Conservation (phyloP, 2,329 filamentous ascomycete genomes). For the Aureobasidium lini region DNA sequence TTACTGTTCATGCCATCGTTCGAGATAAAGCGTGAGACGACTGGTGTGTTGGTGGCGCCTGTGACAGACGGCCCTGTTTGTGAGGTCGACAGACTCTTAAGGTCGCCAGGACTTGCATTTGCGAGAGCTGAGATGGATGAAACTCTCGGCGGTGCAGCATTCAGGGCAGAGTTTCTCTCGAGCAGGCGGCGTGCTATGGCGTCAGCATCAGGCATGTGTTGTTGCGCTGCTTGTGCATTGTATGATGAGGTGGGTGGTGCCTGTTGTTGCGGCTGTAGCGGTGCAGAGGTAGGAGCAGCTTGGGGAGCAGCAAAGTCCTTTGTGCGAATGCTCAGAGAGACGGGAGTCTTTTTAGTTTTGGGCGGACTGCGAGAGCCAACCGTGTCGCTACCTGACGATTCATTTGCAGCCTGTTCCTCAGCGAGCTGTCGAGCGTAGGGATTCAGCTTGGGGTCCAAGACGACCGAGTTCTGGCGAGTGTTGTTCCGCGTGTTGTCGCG, state of each 20-base stretch:
- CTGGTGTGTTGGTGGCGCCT: slow-evolving; percentile 23
- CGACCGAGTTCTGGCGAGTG: slow-evolving; percentile 19
- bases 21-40: slow-evolving; percentile 39
- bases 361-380: background rate
- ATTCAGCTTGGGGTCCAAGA: slow-evolving; percentile 15
- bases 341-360: background rate
- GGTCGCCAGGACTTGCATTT: slow-evolving; percentile 30
- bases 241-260: slow-evolving; percentile 6
- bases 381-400: slow-evolving; percentile 3
- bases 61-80: slow-evolving; percentile 23
- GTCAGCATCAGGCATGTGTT: slow-evolving; percentile 46
- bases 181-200: slow-evolving; percentile 62
- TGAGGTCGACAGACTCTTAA: slow-evolving; percentile 29
- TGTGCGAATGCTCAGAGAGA: background rate
- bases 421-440: slow-evolving; percentile 11
- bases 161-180: slow-evolving; percentile 55
- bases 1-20: slow-evolving; percentile 27
- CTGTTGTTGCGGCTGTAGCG: background rate
- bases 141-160: slow-evolving; percentile 55
- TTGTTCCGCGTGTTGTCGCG: slow-evolving; percentile 18
- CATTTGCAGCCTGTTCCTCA: background rate
- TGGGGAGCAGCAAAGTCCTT: slow-evolving; percentile 11
- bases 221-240: background rate
- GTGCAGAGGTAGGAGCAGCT: background rate
- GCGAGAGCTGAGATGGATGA: slow-evolving; percentile 47